Conservation (phyloP, 2,329 filamentous ascomycete genomes). For the Leptographium galeiforme region DNA sequence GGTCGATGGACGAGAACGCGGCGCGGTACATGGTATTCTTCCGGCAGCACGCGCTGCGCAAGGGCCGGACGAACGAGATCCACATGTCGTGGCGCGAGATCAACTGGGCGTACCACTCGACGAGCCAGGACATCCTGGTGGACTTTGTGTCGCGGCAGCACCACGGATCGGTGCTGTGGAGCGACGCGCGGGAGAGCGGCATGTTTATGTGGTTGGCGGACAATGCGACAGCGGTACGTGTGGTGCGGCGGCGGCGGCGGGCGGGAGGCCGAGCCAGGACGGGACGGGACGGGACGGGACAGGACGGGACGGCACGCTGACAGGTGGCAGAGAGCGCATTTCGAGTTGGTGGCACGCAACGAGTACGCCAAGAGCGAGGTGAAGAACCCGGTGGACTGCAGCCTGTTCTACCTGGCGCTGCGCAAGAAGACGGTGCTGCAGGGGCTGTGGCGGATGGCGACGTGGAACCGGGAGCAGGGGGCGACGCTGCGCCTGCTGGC, state of each 20-base stretch:
- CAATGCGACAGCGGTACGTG: conserved; percentile 54
- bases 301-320: not conserved
- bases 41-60: conserved; percentile 62
- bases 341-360: conserved; percentile 82
- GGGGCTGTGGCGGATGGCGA: conserved; percentile 88
- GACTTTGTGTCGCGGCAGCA: conserved; percentile 74
- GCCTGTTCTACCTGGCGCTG: conserved; percentile 80
- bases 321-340: conserved; percentile 49
- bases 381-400: conserved; percentile 84
- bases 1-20: conserved; percentile 83
- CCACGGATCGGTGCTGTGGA: conserved; percentile 70
- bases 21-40: conserved; percentile 81
- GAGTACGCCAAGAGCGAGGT: conserved; percentile 82
- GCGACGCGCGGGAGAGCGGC: conserved; percentile 71
- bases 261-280: not conserved
- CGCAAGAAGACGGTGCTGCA: conserved; percentile 82
- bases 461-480: conserved; percentile 73
- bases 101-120: conserved; percentile 73
- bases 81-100: conserved; percentile 68
- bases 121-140: conserved; percentile 75
- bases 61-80: conserved; percentile 48
- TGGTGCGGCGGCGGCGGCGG: not conserved
- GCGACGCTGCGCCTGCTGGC: conserved; percentile 67
- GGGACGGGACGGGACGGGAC: not conserved
- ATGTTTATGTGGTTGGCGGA: conserved; percentile 94